Percentiles rank a stretch among this genome's conserved stretches.
Conservation (phyloP, 2,329 filamentous ascomycete genomes). For the Cordyceps pruinosa region DNA sequence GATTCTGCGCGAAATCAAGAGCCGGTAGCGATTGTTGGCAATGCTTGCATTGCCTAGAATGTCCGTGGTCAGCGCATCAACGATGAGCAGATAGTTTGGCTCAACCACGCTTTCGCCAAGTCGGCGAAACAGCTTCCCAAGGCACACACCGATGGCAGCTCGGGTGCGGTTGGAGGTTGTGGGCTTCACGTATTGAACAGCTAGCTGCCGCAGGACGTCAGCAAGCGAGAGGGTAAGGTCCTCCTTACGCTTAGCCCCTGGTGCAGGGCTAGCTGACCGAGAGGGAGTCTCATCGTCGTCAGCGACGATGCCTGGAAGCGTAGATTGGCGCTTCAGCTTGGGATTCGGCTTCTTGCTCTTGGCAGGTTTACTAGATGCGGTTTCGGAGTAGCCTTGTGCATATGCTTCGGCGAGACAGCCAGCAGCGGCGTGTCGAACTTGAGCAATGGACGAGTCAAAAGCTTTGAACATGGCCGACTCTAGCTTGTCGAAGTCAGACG, state of each 20-base stretch:
- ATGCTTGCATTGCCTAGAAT: conserved; percentile 71
- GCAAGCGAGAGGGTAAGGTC: conserved; percentile 66
- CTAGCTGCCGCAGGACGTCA: conserved; percentile 74
- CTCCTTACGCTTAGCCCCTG: conserved; percentile 60
- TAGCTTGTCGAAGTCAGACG: conserved; percentile 82
- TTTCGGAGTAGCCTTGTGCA: conserved; percentile 62
- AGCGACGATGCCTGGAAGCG: conserved; percentile 48
- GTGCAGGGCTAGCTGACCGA: conserved; percentile 67
- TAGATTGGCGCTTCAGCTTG: conserved; percentile 52
- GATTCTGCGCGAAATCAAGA: conserved; percentile 77
- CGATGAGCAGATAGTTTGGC: conserved; percentile 71
- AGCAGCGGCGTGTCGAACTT: conserved; percentile 78
- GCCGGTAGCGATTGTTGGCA: conserved; percentile 76
- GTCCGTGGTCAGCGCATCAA: conserved; percentile 73
- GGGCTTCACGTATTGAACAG: conserved; percentile 69
- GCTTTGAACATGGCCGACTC: conserved; percentile 78
- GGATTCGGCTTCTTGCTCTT: conserved; percentile 67
- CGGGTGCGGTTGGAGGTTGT: conserved; percentile 74
- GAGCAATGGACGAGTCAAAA: conserved; percentile 67
- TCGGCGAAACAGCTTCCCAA: conserved; percentile 70
- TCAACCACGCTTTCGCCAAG: conserved; percentile 81
- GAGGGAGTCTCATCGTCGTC: conserved; percentile 67
- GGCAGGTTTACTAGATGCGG: conserved; percentile 40
- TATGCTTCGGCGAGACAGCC: conserved; percentile 78
- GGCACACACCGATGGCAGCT: conserved; percentile 80